Percentiles rank a stretch among this genome's conserved stretches.
These are phyloP conservation scores for Xylaria palmicola DNA, from an alignment of 495 filamentous ascomycete species.

Conservation along the genomic window DNA sequence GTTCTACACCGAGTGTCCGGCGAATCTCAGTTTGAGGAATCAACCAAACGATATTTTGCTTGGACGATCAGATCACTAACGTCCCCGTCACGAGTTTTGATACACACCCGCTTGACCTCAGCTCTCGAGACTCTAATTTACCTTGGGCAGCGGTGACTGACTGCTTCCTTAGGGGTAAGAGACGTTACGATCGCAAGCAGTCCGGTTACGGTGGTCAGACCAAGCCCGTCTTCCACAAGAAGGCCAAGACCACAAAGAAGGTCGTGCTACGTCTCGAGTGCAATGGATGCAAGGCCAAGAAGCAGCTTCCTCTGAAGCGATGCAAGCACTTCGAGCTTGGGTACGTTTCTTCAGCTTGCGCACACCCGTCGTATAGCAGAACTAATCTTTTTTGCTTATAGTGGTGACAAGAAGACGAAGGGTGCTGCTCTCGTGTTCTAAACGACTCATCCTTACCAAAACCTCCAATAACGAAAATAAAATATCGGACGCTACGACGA, in stretches of 20 bases:
- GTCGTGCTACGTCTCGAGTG: slow-evolving; percentile 97
- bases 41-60: neutral
- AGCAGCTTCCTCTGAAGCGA: slow-evolving; percentile 94
- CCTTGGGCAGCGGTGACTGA: slow-evolving; percentile 66
- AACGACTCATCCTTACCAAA: slow-evolving; percentile 26
- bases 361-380: neutral
- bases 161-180: slow-evolving; percentile 66
- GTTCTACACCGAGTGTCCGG: neutral
- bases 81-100: too few relatives aligned
- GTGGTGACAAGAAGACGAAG: slow-evolving; percentile 99
- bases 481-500: slow-evolving; percentile 24
- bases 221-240: slow-evolving; percentile 90
- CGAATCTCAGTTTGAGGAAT: neutral
- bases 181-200: slow-evolving; percentile 99
- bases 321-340: slow-evolving; percentile 99
- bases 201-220: slow-evolving; percentile 99
- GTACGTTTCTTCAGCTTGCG: slow-evolving; percentile 54
- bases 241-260: slow-evolving; percentile 99
- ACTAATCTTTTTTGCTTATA: slow-evolving; percentile 38
- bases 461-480: slow-evolving; percentile 14
- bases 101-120: too few relatives aligned
- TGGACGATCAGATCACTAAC: neutral
- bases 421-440: slow-evolving; percentile 99
- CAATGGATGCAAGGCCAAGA: slow-evolving; percentile 95
- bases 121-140: slow-evolving; percentile 44